Conservation (phyloP, 2,329 filamentous ascomycete genomes). For the Sphaerulina populicola region DNA sequence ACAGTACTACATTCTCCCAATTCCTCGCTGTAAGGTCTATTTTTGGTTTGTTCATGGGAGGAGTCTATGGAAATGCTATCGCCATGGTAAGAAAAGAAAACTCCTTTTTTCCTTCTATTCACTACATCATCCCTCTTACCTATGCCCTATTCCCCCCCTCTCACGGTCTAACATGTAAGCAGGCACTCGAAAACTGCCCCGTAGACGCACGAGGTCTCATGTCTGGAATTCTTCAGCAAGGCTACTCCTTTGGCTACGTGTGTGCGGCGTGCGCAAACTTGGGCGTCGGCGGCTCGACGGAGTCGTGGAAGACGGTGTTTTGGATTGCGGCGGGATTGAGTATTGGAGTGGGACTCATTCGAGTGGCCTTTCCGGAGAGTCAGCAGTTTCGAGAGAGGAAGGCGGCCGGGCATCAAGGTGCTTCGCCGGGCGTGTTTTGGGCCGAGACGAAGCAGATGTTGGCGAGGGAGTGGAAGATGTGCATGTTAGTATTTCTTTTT, state of each 20-base stretch:
- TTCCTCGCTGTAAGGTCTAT: slow-evolving; percentile 55
- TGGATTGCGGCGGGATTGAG: slow-evolving; percentile 63
- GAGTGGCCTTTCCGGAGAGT: slow-evolving; percentile 63
- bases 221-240: slow-evolving; percentile 74
- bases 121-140: too few species aligned
- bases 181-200: slow-evolving; percentile 62
- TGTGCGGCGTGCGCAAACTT: slow-evolving; percentile 68
- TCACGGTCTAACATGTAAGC: background rate
- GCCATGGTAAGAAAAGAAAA: too few species aligned
- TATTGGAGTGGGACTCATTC: slow-evolving; percentile 59
- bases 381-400: slow-evolving; percentile 66
- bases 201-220: slow-evolving; percentile 64
- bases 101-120: background rate
- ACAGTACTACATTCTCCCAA: slow-evolving; percentile 60
- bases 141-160: too few species aligned
- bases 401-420: slow-evolving; percentile 47
- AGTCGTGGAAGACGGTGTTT: slow-evolving; percentile 58
- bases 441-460: slow-evolving; percentile 61
- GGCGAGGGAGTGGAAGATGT: slow-evolving; percentile 61
- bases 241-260: slow-evolving; percentile 60
- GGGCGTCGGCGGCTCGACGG: slow-evolving; percentile 55
- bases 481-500: background rate
- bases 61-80: slow-evolving; percentile 52
- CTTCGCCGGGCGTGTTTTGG: slow-evolving; percentile 52
- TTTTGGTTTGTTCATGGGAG: slow-evolving; percentile 58